Percentiles rank a stretch among this genome's conserved stretches.
Conservation (phyloP, 2,329 filamentous ascomycete species). For the Colletotrichum gloeosporioides region DNA sequence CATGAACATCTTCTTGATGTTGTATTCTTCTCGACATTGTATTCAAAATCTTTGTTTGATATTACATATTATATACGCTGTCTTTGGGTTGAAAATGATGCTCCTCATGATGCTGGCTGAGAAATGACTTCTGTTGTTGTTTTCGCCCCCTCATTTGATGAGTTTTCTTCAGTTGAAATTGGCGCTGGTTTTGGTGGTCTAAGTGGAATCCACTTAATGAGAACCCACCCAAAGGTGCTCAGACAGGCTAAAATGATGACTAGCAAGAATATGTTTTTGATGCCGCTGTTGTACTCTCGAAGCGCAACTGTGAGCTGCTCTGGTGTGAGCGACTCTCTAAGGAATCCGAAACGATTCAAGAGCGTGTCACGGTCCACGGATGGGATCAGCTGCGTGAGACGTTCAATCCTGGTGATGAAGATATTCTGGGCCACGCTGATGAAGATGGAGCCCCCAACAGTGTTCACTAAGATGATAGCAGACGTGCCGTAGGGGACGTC, state of each 20-base stretch:
- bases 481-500: not conserved
- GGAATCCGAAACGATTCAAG: not conserved
- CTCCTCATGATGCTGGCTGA: not conserved
- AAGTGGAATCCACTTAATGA: not conserved
- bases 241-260: not conserved
- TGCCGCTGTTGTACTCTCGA: not conserved
- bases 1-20: not conserved
- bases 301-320: not conserved
- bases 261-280: not conserved
- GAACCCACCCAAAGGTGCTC: not conserved
- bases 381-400: not conserved
- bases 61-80: not conserved
- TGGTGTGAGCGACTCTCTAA: not conserved
- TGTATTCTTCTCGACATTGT: not conserved
- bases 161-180: not conserved
- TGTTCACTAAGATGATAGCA: not conserved
- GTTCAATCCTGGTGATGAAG: not conserved
- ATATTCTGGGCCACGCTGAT: slow-evolving; percentile 2
- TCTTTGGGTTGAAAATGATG: not conserved
- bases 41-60: not conserved
- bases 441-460: not conserved
- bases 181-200: not conserved
- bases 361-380: not conserved
- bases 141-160: not conserved
- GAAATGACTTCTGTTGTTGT: not conserved